Evolutionary conservation across 2,329 filamentous ascomycete species (phyloP).

Genomic region (Fusarium heterosporum): DNA sequence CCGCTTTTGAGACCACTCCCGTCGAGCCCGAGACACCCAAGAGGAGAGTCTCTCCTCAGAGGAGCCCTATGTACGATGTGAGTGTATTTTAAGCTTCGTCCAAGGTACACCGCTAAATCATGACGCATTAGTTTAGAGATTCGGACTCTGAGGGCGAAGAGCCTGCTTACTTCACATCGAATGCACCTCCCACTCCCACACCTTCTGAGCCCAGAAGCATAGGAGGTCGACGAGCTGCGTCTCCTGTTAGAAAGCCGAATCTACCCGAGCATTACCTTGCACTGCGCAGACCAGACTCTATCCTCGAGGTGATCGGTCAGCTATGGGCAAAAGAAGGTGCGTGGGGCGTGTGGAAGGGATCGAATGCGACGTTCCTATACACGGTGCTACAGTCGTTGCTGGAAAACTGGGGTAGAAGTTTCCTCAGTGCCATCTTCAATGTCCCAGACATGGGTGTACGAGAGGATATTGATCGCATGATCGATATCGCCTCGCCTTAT

Average conservation of each 20-base stretch:
- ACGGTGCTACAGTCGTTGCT: constrained; percentile 85
- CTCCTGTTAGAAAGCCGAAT: constrained; percentile 52
- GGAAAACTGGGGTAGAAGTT: constrained; percentile 91
- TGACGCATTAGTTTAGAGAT: constrained; percentile 58
- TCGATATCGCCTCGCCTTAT: constrained; percentile 79
- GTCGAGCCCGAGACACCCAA: constrained; percentile 40
- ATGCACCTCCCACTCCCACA: constrained; percentile 66
- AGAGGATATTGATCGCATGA: constrained; percentile 80
- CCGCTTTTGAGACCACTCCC: constrained; percentile 43
- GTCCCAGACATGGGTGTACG: constrained; percentile 84
- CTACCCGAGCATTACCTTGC: constrained; percentile 69
- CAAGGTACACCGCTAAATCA: constrained; percentile 41
- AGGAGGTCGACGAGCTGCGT: constrained; percentile 49
- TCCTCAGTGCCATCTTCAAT: constrained; percentile 90
- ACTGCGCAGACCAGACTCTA: constrained; percentile 80
- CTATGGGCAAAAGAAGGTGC: constrained; percentile 90
- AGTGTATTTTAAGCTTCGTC: constrained; percentile 26
- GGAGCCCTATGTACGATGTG: constrained; percentile 54
- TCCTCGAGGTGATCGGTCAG: constrained; percentile 87
- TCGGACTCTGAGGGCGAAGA: constrained; percentile 80
- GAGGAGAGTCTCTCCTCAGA: constrained; percentile 50
- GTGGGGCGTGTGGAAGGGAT: constrained; percentile 94
- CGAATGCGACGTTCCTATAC: constrained; percentile 93
- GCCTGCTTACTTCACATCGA: constrained; percentile 85
- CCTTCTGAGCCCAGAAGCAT: constrained; percentile 52